Percentiles rank a stretch among this genome's conserved stretches.
These are phyloP conservation scores for Neoboletus subvelutipes DNA, from an alignment of 768 basidiomycete species.

Conservation along the genomic window DNA sequence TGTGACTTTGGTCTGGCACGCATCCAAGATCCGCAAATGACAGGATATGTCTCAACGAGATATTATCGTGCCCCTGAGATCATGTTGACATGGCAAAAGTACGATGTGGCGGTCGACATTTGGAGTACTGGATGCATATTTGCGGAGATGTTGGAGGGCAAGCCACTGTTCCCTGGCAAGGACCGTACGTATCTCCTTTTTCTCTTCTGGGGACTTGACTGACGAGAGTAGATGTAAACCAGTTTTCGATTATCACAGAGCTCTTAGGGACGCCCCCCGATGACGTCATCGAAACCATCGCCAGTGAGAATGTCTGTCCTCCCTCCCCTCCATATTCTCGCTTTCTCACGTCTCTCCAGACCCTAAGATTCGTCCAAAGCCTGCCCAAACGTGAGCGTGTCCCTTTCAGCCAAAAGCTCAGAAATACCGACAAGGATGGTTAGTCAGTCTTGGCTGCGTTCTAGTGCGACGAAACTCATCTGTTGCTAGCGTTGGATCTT, in stretches of 20 bases:
- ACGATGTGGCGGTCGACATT: slow-evolving; percentile 98
- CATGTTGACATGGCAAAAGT: slow-evolving; percentile 99
- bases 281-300: slow-evolving; percentile 99
- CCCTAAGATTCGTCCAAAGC: slow-evolving; percentile 97
- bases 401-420: slow-evolving; percentile 92
- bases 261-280: slow-evolving; percentile 97
- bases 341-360: slow-evolving; percentile 50
- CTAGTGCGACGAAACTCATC: slow-evolving; percentile 3
- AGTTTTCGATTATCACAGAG: slow-evolving; percentile 99
- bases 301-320: slow-evolving; percentile 85
- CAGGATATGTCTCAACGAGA: slow-evolving; percentile 97
- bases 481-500: slow-evolving; percentile 75
- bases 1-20: slow-evolving; percentile 99
- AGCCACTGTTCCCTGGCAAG: slow-evolving; percentile 98
- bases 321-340: neutral
- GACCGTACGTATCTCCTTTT: slow-evolving; percentile 72
- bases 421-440: slow-evolving; percentile 85
- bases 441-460: slow-evolving; percentile 21
- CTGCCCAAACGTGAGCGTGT: slow-evolving; percentile 94
- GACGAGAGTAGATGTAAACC: slow-evolving; percentile 83
- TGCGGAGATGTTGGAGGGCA: slow-evolving; percentile 99
- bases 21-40: slow-evolving; percentile 99
- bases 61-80: slow-evolving; percentile 99
- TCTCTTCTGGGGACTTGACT: neutral
- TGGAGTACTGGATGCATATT: slow-evolving; percentile 99